Conservation (phyloP, 257 asterid species). For the Solanum raphanifolium region DNA sequence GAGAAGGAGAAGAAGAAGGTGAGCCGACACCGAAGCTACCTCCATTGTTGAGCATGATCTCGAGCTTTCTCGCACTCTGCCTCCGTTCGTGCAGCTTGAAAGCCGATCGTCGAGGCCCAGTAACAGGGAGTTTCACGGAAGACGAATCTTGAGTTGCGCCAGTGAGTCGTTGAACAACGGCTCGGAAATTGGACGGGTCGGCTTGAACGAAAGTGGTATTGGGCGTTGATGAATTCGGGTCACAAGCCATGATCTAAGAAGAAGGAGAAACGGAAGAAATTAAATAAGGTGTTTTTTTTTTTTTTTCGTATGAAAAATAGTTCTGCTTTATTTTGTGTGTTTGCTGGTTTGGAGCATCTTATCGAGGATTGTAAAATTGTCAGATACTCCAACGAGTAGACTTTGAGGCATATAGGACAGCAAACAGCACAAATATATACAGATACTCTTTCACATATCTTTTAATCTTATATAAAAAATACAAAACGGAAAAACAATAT, state of each 20-base stretch:
- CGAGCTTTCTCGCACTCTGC: slow-evolving; percentile 47
- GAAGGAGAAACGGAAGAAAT: not conserved
- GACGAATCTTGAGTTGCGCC: slow-evolving; percentile 25
- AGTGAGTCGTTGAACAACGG: slow-evolving; percentile 72
- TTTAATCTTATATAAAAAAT: no score
- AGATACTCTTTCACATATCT: not conserved
- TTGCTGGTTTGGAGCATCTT: not conserved
- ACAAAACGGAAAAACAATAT: not conserved
- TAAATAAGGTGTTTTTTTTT: not conserved
- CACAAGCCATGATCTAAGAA: not conserved
- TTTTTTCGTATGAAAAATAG: not conserved
- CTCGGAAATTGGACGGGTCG: slow-evolving; percentile 74
- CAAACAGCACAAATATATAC: not conserved
- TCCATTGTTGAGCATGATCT: slow-evolving; percentile 45
- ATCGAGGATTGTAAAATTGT: not conserved
- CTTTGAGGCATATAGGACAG: not conserved
- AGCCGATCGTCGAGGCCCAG: slow-evolving; percentile 25
- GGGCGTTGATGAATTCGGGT: not conserved
- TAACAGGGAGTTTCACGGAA: not conserved
- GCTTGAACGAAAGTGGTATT: slow-evolving; percentile 77
- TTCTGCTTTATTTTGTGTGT: not conserved
- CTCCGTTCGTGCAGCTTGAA: slow-evolving; percentile 77
- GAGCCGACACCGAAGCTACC: not conserved
- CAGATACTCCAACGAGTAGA: not conserved
- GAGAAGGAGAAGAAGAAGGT: slow-evolving; percentile 8